Conservation (phyloP, 2,329 filamentous ascomycete genomes). For the Neopestalotiopsis sp. region DNA sequence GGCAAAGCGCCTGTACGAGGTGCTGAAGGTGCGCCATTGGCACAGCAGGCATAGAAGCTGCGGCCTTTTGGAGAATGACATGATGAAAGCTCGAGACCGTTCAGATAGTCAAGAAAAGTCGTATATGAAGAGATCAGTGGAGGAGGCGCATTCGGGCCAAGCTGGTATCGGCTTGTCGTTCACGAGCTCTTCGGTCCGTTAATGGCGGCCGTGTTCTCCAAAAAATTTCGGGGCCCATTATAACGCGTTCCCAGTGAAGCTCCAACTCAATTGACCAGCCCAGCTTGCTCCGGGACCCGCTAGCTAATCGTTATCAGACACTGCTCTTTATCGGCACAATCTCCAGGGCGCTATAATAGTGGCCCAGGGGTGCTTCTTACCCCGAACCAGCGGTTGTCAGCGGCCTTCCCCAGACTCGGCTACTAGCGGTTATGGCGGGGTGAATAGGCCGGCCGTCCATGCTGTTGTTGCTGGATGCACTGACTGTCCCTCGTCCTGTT, state of each 20-base stretch:
- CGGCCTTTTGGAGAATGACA: slow-evolving; percentile 34
- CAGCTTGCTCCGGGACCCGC: not conserved
- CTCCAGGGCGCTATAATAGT: not conserved
- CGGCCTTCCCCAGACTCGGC: slow-evolving; percentile 25
- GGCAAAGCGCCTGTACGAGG: slow-evolving; percentile 44
- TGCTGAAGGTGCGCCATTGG: slow-evolving; percentile 56
- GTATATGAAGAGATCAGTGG: not conserved
- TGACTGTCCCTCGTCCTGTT: slow-evolving; percentile 5
- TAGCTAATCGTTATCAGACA: not conserved
- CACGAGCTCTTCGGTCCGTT: not conserved
- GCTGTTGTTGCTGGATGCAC: not conserved
- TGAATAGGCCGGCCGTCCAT: not conserved
- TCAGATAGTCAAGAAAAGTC: not conserved
- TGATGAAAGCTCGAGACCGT: not conserved
- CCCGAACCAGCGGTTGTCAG: slow-evolving; percentile 18
- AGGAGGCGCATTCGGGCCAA: not conserved
- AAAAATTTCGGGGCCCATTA: not conserved
- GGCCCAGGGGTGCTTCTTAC: not conserved
- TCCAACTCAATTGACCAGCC: not conserved
- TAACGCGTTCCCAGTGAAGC: not conserved
- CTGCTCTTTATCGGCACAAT: not conserved
- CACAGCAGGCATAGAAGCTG: slow-evolving; percentile 52
- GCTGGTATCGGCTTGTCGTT: not conserved
- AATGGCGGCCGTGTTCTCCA: not conserved
- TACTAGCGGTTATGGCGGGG: slow-evolving; percentile 23